Evolutionary conservation across 768 basidiomycete genomes (phyloP).

Genomic region (Leccinum subgranulosum): DNA sequence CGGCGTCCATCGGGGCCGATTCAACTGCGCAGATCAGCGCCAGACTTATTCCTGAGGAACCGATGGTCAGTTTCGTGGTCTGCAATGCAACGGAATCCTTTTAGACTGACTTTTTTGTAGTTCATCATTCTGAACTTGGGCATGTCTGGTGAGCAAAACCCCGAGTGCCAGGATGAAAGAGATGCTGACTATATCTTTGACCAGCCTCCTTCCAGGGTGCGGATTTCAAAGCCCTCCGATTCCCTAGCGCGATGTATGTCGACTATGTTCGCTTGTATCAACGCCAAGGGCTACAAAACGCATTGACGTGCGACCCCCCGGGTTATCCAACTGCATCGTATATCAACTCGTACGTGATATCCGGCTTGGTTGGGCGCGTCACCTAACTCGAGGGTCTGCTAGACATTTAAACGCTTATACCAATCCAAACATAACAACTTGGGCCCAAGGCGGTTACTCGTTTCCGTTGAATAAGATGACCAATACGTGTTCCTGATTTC

Average conservation of each 20-base stretch:
- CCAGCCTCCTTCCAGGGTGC: slow-evolving; percentile 65
- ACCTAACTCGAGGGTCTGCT: slow-evolving; percentile 7
- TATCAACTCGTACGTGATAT: slow-evolving; percentile 52
- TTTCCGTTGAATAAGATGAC: slow-evolving; percentile 65
- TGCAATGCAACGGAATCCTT: background rate
- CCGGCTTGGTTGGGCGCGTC: background rate
- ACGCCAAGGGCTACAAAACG: slow-evolving; percentile 62
- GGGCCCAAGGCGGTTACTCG: slow-evolving; percentile 70
- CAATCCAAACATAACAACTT: slow-evolving; percentile 84
- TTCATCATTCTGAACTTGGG: slow-evolving; percentile 86
- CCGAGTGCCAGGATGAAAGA: background rate
- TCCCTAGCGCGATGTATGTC: slow-evolving; percentile 78
- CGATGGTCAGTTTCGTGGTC: slow-evolving; percentile 63
- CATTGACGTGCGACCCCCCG: slow-evolving; percentile 77
- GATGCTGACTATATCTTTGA: slow-evolving; percentile 2
- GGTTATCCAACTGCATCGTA: slow-evolving; percentile 78
- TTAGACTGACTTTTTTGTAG: slow-evolving; percentile 35
- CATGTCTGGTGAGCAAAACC: slow-evolving; percentile 51
- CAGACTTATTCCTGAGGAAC: slow-evolving; percentile 82
- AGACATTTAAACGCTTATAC: slow-evolving; percentile 55
- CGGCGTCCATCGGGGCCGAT: slow-evolving; percentile 69
- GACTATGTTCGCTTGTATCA: slow-evolving; percentile 93
- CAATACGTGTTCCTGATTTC: slow-evolving; percentile 19
- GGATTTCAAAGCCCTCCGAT: slow-evolving; percentile 67
- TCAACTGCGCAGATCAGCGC: slow-evolving; percentile 50